Percentiles rank a stretch among this genome's conserved stretches.
Conservation (phyloP, 192 early-diverging fungal species). For the Coemansia sp. region DNA sequence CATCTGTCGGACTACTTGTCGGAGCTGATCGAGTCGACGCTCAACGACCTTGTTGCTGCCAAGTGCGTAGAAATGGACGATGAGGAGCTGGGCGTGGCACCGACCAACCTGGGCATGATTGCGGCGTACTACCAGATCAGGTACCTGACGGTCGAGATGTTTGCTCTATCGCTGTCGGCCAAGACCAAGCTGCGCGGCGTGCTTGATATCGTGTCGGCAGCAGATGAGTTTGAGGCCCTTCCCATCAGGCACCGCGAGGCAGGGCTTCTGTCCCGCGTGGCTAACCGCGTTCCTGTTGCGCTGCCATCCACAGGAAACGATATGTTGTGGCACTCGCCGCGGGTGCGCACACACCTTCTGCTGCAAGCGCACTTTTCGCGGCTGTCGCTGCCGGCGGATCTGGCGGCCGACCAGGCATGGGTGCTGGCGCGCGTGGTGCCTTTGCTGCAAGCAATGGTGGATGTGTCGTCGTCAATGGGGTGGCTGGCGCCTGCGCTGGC, state of each 20-base stretch:
- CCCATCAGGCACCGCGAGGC: conserved; percentile 96
- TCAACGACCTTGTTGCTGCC: conserved; percentile 81
- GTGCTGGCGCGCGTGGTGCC: conserved; percentile 69
- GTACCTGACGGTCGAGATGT: conserved; percentile 92
- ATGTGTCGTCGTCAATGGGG: conserved; percentile 89
- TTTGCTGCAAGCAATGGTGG: conserved; percentile 89
- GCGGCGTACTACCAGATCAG: conserved; percentile 96
- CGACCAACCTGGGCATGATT: conserved; percentile 96
- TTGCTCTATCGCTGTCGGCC: conserved; percentile 80
- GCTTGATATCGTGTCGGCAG: conserved; percentile 90
- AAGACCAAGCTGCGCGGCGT: conserved; percentile 89
- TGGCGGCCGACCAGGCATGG: conserved; percentile 86
- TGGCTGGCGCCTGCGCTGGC: conserved; percentile 88
- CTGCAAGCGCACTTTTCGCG: conserved; percentile 96
- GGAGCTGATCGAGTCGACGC: conserved; percentile 89
- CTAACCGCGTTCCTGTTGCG: conserved; percentile 76
- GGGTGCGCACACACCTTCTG: conserved; percentile 89
- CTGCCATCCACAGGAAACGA: conserved; percentile 11
- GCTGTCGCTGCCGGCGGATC: conserved; percentile 83
- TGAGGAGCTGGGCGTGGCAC: conserved; percentile 54
- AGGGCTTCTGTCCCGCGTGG: conserved; percentile 69
- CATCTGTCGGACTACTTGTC: conserved; percentile 93
- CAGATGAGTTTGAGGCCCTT: conserved; percentile 89
- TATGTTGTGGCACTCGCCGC: conserved; percentile 78
- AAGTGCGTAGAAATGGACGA: conserved; percentile 63